Percentiles rank a stretch among this genome's conserved stretches.
These are phyloP conservation scores for Rhizopus stolonifer DNA, from an alignment of 371 early-diverging fungal genomes.

Conservation along the genomic window DNA sequence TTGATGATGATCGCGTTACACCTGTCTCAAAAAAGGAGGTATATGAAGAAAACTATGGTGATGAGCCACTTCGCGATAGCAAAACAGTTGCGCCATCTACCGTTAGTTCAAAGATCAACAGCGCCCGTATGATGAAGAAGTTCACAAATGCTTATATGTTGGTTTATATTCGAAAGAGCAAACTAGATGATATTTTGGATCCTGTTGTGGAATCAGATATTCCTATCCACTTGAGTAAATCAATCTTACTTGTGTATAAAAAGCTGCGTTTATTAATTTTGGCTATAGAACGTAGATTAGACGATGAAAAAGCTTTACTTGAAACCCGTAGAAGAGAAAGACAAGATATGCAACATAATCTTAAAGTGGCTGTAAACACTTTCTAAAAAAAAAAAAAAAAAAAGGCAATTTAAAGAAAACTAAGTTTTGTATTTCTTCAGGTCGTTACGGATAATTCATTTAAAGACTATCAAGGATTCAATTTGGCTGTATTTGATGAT, in stretches of 20 bases:
- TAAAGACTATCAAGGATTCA: conserved; percentile 75
- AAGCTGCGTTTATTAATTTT: conserved; percentile 2
- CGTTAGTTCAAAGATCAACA: conserved; percentile 20
- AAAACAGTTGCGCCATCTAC: conserved; percentile 18
- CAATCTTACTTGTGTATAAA: conserved; percentile 5
- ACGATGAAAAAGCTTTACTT: conserved; percentile 56
- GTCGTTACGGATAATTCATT: conserved; percentile 69
- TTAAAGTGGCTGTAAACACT: conserved; percentile 58
- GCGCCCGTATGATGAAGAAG: conserved; percentile 54
- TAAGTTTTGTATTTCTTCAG: conserved; percentile 4
- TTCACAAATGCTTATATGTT: conserved; percentile 97
- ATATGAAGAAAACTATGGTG: conserved; percentile 96
- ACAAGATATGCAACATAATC: conserved; percentile 70
- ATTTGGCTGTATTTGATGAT: conserved; percentile 74
- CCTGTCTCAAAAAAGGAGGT: conserved; percentile 87
- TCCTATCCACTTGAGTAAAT: conserved; percentile 77
- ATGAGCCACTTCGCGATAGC: conserved; percentile 49
- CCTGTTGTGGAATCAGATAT: conserved; percentile 69
- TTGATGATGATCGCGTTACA: conserved; percentile 97
- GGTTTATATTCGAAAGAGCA: conserved; percentile 87
- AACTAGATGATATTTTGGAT: conserved; percentile 71
- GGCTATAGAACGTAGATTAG: conserved; percentile 53
- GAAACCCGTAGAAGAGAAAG: conserved; percentile 63
- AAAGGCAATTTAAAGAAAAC: background rate
- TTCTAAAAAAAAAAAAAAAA: too few relatives aligned